Base-by-base conservation (phyloP, 2,329 filamentous ascomycete genomes). In the Diaporthe velutina region DNA sequence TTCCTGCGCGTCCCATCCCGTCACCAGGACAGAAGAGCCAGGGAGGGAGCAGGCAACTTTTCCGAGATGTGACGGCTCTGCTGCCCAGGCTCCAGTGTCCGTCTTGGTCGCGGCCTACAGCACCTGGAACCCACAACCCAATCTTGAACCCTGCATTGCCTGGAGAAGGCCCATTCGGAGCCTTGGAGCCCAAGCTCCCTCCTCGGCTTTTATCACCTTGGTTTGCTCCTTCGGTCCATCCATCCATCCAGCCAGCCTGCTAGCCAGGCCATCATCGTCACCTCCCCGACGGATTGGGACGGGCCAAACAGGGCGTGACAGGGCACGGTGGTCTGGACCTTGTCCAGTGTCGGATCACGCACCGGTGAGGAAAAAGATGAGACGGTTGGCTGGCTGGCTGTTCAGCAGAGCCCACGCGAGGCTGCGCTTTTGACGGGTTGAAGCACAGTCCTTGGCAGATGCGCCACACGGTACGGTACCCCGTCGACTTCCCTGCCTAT, bases 311-410 rank as follows among this genome's bases (percentile, higher is more conserved):
- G 64, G n/a, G 64, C 64, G 45, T 52, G 45, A 67, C 45, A 67
- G 64, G 64, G 64, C 64, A 50, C 64, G 30, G 30, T 67, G 64
- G 45, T 35, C 45, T 52, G 22, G 64, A 52, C 64, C 45, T 38
- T 48, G 64, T 38, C 64, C 45, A 67, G 64, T 52, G 48, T 54
- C 64, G 64, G 64, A 67, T 67, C 64, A 52, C 48, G 64, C 64
- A 67, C 64, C 64, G 64, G 64, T 67, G 64, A 67, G 64, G 60
- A 25, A 52, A 64, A 52, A 52, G 64, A 67, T 67, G 64, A 67
- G 64, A 67, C 64, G 64, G 64, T 40, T 67, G 64, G 64, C 22
- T 35, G 64, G 64, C 22, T 35, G 19, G 61, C 61, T 52, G 64
- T 52, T 28, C 64, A 52, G 45, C 45, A 52, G 45, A 38, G 64